Evolutionary conservation across 169 alveolate genomes (phyloP).

Genomic region (Cryptosporidium meleagridis): DNA sequence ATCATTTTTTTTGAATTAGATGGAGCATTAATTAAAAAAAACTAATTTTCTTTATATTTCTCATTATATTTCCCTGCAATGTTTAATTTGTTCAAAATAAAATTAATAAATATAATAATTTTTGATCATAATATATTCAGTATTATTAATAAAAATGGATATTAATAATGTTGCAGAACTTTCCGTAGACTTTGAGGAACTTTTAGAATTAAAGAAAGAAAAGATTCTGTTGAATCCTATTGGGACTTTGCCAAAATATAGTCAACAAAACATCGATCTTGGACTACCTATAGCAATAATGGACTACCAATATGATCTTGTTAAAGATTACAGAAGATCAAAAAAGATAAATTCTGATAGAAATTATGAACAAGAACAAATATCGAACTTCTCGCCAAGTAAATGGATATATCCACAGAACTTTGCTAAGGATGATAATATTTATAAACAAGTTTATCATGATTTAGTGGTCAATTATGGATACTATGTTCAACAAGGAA

Average conservation of each 20-base stretch:
- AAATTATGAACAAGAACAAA: background rate
- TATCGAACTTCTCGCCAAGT: background rate
- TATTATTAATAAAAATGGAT: background rate
- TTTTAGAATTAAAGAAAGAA: background rate
- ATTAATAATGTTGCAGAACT: slow-evolving; percentile 11
- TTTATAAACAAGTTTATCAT: slow-evolving; percentile 1
- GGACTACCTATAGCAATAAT: slow-evolving; percentile 63
- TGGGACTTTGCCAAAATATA: slow-evolving; percentile 43
- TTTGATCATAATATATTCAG: background rate
- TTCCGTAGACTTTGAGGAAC: slow-evolving; percentile 13
- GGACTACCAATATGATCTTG: slow-evolving; percentile 41
- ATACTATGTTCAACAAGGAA: slow-evolving; percentile 48
- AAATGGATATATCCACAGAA: slow-evolving; percentile 8
- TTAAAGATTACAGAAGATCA: background rate
- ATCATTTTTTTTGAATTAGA: background rate
- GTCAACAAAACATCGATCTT: slow-evolving; percentile 43
- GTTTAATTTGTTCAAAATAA: background rate
- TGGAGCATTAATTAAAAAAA: background rate
- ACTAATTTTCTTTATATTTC: background rate
- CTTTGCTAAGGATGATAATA: background rate
- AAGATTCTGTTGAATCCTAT: slow-evolving; percentile 28
- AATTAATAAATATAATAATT: background rate
- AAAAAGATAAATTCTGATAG: background rate
- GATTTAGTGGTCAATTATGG: slow-evolving; percentile 20
- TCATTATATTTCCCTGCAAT: too few relatives aligned